Conservation (phyloP, 108 stramenopile genomes). For the Nitzschia sp. region DNA sequence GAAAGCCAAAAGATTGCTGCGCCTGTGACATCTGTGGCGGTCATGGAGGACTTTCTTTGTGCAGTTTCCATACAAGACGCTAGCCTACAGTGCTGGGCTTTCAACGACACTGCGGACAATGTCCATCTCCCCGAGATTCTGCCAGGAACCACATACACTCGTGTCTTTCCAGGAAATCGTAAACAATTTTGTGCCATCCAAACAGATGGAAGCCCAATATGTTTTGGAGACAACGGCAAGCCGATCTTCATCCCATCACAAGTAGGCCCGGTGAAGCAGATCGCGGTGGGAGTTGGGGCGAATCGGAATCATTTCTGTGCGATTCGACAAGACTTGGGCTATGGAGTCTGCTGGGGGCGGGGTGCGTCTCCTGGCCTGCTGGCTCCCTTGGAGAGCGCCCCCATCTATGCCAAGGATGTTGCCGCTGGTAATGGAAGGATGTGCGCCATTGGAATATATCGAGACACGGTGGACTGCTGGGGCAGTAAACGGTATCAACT, state of each 20-base stretch:
- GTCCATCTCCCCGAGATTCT: background rate
- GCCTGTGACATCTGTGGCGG: background rate
- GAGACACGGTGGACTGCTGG: conserved; percentile 1
- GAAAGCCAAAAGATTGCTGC: background rate
- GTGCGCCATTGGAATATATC: background rate
- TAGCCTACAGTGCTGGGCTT: background rate
- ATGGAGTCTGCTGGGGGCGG: conserved; percentile 2
- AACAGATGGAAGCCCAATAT: background rate
- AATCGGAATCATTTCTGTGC: background rate
- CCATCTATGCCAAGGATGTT: background rate
- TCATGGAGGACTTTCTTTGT: conserved; percentile 18
- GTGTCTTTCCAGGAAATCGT: background rate
- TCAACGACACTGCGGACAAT: background rate
- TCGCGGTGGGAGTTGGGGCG: too few species aligned
- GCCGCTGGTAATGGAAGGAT: background rate
- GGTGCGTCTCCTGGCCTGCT: background rate
- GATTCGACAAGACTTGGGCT: background rate
- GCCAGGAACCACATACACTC: background rate
- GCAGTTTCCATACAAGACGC: background rate
- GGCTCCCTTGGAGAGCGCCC: background rate
- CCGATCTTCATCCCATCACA: background rate
- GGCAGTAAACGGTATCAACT: background rate
- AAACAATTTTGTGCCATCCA: conserved; percentile 8
- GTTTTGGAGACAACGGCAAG: background rate
- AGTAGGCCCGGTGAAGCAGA: background rate